Percentiles rank a stretch among this genome's conserved stretches.
Conservation (phyloP, 257 asterid genomes). For the Primulina huaijiensis region DNA sequence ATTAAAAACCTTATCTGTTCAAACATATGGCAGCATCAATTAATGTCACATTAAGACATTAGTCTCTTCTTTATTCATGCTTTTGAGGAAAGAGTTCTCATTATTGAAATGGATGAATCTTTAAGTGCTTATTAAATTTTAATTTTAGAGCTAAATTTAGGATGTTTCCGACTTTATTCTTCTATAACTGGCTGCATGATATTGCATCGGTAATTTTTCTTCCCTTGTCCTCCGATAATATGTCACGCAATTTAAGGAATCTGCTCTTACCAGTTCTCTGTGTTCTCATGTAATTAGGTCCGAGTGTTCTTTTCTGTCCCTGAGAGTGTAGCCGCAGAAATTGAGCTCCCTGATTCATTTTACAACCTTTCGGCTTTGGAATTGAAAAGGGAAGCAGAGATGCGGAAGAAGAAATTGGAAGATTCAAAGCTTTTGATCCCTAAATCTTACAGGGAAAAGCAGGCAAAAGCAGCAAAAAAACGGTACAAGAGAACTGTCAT, state of each 20-base stretch:
- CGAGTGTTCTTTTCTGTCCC: constrained; percentile 86
- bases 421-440: constrained; percentile 91
- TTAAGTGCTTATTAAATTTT: background rate
- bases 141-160: background rate
- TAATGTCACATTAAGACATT: too few species aligned
- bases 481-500: constrained; percentile 65
- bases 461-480: constrained; percentile 74
- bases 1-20: too few species aligned
- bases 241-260: background rate
- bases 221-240: background rate
- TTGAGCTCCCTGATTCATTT: constrained; percentile 80
- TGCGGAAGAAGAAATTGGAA: constrained; percentile 69
- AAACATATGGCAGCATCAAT: too few species aligned
- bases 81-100: background rate
- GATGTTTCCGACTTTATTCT: background rate
- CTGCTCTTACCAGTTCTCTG: constrained; percentile 15
- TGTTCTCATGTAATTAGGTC: constrained; percentile 38
- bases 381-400: constrained; percentile 73
- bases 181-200: background rate
- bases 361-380: constrained; percentile 71
- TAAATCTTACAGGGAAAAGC: constrained; percentile 81
- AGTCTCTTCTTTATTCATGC: background rate
- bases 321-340: constrained; percentile 77
- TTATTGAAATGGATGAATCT: background rate
- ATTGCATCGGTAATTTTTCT: constrained; percentile 5